These are phyloP conservation scores for Zymoseptoria ardabiliae DNA, from an alignment of 2,329 filamentous ascomycete genomes.

Conservation along the genomic window DNA sequence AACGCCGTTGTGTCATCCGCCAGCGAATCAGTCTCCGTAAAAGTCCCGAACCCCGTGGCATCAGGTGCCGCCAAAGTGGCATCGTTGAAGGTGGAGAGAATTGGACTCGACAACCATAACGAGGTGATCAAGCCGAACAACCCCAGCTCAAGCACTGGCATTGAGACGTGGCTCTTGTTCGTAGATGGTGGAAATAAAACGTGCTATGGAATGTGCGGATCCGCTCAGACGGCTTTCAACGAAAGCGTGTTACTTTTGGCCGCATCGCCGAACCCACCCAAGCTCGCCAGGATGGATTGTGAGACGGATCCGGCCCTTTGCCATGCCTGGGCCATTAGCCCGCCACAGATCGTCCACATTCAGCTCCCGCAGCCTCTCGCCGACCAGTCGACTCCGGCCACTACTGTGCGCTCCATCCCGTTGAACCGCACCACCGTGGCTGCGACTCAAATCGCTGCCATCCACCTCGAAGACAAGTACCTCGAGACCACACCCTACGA, in stretches of 20 bases:
- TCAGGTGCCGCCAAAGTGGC: slow-evolving; percentile 48
- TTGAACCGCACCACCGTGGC: slow-evolving; percentile 65
- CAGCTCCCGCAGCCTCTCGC: slow-evolving; percentile 51
- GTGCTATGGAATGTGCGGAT: slow-evolving; percentile 63
- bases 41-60: slow-evolving; percentile 40
- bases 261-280: slow-evolving; percentile 52
- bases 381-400: slow-evolving; percentile 55
- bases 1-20: slow-evolving; percentile 48
- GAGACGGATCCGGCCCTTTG: slow-evolving; percentile 68
- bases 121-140: slow-evolving; percentile 57
- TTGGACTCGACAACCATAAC: slow-evolving; percentile 66
- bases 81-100: slow-evolving; percentile 42
- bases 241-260: slow-evolving; percentile 49
- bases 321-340: slow-evolving; percentile 61
- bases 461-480: slow-evolving; percentile 54
- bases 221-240: slow-evolving; percentile 55
- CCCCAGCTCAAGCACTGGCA: slow-evolving; percentile 48
- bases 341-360: slow-evolving; percentile 61
- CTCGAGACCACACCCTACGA: slow-evolving; percentile 48
- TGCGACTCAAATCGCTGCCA: slow-evolving; percentile 53
- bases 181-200: slow-evolving; percentile 71
- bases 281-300: slow-evolving; percentile 65
- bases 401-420: slow-evolving; percentile 57
- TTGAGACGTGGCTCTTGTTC: slow-evolving; percentile 70
- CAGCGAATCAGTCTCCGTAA: slow-evolving; percentile 38